Conservation (phyloP, 306 rosid genomes). For the Casuarina equisetifolia region DNA sequence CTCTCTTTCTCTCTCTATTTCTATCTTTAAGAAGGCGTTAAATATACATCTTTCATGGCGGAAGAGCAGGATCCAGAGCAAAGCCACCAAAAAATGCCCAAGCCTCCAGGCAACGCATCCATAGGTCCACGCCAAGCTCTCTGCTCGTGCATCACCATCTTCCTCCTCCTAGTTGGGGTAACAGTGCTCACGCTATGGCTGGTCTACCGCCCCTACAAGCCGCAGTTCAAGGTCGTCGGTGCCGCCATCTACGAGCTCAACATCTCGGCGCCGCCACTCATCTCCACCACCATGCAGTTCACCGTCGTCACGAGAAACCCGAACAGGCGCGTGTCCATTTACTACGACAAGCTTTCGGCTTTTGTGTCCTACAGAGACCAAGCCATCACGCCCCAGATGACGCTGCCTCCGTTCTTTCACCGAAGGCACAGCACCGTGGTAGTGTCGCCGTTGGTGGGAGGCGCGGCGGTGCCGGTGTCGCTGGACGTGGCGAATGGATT, state of each 20-base stretch:
- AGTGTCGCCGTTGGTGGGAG: constrained; percentile 68
- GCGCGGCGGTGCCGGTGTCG: constrained; percentile 60
- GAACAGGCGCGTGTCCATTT: constrained; percentile 61
- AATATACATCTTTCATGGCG: constrained; percentile 27
- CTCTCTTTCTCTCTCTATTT: background rate
- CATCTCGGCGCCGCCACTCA: constrained; percentile 43
- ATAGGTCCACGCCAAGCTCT: constrained; percentile 31
- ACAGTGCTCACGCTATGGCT: constrained; percentile 65
- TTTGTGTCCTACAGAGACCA: constrained; percentile 57
- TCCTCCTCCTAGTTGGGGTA: constrained; percentile 59
- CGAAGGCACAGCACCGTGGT: constrained; percentile 46
- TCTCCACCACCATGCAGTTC: constrained; percentile 69
- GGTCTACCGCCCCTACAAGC: constrained; percentile 72
- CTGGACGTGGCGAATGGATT: constrained; percentile 47
- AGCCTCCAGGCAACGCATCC: background rate
- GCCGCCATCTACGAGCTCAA: constrained; percentile 71
- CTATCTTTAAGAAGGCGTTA: background rate
- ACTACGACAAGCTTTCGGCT: constrained; percentile 61
- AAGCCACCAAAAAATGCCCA: background rate
- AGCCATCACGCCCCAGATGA: constrained; percentile 61
- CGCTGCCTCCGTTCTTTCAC: constrained; percentile 57
- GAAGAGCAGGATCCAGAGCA: constrained; percentile 13
- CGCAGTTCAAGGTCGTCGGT: constrained; percentile 54
- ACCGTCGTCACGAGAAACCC: constrained; percentile 70
- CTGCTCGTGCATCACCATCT: constrained; percentile 54